Evolutionary conservation across 371 early-diverging fungal genomes (phyloP), one percentile per base, ranked within the genome.

Genomic region (Apophysomyces trapeziformis): DNA sequence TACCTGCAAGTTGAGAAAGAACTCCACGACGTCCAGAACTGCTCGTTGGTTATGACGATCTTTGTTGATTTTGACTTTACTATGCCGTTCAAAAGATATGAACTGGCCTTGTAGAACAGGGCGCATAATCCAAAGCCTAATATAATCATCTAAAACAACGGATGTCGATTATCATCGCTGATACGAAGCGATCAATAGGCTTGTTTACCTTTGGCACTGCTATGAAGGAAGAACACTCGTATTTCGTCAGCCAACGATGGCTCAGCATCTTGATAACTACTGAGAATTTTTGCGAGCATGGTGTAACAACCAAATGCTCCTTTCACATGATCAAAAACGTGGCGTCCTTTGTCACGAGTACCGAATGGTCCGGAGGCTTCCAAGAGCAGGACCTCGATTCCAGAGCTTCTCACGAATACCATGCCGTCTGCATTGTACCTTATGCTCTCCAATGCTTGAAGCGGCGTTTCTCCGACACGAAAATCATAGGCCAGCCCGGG

Each of bases 231-330:
- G 7, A 65, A 18, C 9, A 65, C 59, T 7, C 59, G 65, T 12
- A 65, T 7, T 13, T 65, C 50, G 32, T 65, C 44, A 11, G 58
- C 18, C 21, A 60, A 44, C 2, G n/a, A 18, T 39, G 16, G 39
- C n/a, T 50, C 60, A 26, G 61, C 67, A 44, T 60, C 50, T 5
- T 16, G 60, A 37, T 61, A 66, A 32, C 36, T 61, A 12, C 12
- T n/a, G 5, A 66, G 39, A 38, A 61, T 61, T 37, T 9, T 36
- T 4, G 12, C 21, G n/a, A 66, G 37, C 61, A 66, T 66, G 12
- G 61, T 37, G 26, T 54, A 36, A 41, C 61, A 66, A 7, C 61
- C 67, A 54, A 41, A 66, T 21, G 67, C 67, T 5, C 61, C 67
- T 35, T 61, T 66, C 18, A 66, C n/a, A 66, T 66, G 61, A 56